phyloP scores from a whole-genome alignment of 139 green algal genomes.

The Closterium sp. region DNA sequence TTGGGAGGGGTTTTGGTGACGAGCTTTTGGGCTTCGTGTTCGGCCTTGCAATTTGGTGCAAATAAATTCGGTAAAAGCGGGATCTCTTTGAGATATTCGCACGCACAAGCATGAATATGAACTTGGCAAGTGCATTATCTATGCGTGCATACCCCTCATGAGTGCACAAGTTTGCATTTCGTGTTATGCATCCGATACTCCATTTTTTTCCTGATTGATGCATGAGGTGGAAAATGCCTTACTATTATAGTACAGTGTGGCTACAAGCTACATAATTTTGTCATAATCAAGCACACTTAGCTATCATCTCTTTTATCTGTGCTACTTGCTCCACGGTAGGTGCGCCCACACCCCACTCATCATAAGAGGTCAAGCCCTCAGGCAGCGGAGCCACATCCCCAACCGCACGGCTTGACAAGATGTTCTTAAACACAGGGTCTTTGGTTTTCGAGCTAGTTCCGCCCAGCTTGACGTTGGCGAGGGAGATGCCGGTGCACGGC shows the following conservation, averaged over 20 bases:
- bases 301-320: not conserved
- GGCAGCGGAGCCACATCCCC: not conserved
- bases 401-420: not conserved
- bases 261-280: not conserved
- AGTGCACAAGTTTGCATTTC: too few species aligned
- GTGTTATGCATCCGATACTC: too few species aligned
- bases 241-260: not conserved
- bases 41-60: not conserved
- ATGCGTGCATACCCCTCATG: too few species aligned
- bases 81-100: not conserved
- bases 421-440: not conserved
- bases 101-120: not conserved
- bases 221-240: too few species aligned
- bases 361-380: not conserved
- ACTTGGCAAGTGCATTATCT: too few species aligned
- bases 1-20: not conserved
- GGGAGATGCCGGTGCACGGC: not conserved
- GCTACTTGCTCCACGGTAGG: not conserved
- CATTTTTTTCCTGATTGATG: too few species aligned
- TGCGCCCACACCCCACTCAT: not conserved
- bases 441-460: not conserved
- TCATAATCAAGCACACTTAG: not conserved
- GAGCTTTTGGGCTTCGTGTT: not conserved
- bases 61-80: not conserved
- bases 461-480: not conserved